Conservation (phyloP, 768 basidiomycete genomes). For the Suillus hirtellus region DNA sequence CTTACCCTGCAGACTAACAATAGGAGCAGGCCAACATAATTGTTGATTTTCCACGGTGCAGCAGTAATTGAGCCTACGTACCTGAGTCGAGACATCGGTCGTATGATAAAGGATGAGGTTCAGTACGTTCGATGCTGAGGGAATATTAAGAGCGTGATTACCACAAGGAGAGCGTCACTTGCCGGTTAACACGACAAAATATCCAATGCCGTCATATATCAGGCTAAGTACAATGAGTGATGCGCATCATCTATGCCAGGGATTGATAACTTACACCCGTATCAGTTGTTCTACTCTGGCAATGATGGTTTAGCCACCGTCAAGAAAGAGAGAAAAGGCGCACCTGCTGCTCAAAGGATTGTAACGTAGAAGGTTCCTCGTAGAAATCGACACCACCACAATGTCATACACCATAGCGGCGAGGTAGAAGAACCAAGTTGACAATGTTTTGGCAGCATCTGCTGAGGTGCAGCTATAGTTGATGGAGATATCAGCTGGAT, state of each 20-base stretch:
- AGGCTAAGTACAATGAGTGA: neutral
- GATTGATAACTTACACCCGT: neutral
- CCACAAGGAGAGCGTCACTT: neutral
- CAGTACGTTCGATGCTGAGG: neutral
- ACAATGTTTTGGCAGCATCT: conserved; percentile 33
- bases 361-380: neutral
- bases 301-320: neutral
- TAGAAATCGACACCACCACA: conserved; percentile 36
- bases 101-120: conserved; percentile 2
- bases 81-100: neutral
- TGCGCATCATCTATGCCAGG: neutral
- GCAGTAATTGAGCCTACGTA: neutral
- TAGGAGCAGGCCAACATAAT: neutral
- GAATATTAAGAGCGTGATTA: neutral
- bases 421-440: conserved; percentile 59
- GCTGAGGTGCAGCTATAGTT: conserved; percentile 48
- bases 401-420: conserved; percentile 60
- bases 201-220: neutral
- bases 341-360: neutral
- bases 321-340: neutral
- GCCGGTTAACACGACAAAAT: neutral
- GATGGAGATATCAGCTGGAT: conserved; percentile 1
- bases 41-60: neutral
- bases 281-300: neutral
- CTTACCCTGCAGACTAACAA: neutral